Conservation (phyloP, 768 basidiomycete genomes). For the Xerocomellus dryophilus region DNA sequence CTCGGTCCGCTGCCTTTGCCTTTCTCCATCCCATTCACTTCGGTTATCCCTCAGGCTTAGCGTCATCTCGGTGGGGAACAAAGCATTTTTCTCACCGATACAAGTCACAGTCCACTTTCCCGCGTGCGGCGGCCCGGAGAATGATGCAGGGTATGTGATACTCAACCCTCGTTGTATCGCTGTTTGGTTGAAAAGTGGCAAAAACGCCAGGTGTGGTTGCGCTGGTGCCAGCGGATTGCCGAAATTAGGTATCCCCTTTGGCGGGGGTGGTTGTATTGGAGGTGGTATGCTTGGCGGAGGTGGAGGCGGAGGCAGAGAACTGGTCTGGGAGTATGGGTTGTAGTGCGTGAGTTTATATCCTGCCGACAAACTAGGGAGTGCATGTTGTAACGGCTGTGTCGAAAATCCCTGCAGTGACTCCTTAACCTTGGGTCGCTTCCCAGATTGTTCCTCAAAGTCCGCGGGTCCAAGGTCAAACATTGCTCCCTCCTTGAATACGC, state of each 20-base stretch:
- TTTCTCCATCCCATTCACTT: constrained; percentile 70
- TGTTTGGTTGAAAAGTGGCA: constrained; percentile 73
- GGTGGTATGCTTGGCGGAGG: constrained; percentile 31
- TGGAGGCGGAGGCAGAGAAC: constrained; percentile 16
- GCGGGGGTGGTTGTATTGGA: constrained; percentile 37
- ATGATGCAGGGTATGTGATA: constrained; percentile 58
- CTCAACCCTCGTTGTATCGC: constrained; percentile 61
- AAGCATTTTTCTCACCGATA: constrained; percentile 51
- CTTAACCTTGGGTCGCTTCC: constrained; percentile 31
- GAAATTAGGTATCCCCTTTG: constrained; percentile 28
- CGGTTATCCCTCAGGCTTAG: constrained; percentile 1
- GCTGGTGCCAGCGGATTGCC: constrained; percentile 62
- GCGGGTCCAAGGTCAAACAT: constrained; percentile 19
- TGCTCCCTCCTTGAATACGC: constrained; percentile 15
- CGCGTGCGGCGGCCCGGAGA: constrained; percentile 65
- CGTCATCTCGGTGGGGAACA: neutral
- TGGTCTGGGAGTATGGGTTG: constrained; percentile 27
- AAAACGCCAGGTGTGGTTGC: constrained; percentile 59
- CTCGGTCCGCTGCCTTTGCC: constrained; percentile 62
- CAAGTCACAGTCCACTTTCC: constrained; percentile 66
- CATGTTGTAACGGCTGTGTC: constrained; percentile 24
- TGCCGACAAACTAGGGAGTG: constrained; percentile 11
- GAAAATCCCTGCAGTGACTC: constrained; percentile 33
- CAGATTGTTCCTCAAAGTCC: constrained; percentile 28
- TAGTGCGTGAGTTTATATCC: constrained; percentile 28